These are phyloP conservation scores for Paraleonurus japonicus DNA, from an alignment of 257 asterid species.

Conservation along the genomic window DNA sequence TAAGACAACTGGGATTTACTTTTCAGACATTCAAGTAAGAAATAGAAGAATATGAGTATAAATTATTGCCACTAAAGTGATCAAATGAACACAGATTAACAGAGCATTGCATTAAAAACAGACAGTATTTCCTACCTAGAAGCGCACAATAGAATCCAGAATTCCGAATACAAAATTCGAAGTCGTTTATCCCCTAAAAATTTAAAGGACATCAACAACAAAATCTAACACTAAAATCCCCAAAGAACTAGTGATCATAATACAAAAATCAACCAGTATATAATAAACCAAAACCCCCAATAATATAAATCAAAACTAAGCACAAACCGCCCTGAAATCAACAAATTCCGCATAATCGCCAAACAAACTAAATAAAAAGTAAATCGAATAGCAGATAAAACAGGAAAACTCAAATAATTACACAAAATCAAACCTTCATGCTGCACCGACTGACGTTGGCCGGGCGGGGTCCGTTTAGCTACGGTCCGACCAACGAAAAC, in stretches of 20 bases:
- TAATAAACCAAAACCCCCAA: constrained; percentile 10
- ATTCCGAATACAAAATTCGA: not conserved
- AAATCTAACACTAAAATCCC: constrained; percentile 1
- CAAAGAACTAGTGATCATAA: not conserved
- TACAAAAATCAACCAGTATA: not conserved
- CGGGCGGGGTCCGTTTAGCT: constrained; percentile 74
- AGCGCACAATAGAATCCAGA: not conserved
- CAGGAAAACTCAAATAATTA: not conserved
- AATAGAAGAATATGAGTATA: not conserved
- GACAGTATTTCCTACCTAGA: not conserved
- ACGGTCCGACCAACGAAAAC: constrained; percentile 88
- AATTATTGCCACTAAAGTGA: not conserved
- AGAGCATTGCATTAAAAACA: not conserved
- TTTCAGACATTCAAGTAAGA: not conserved
- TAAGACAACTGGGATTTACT: not conserved
- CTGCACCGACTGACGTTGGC: constrained; percentile 91
- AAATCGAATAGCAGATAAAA: not conserved
- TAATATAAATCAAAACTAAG: not conserved
- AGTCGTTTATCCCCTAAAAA: not conserved
- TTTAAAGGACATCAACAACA: not conserved
- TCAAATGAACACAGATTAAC: not conserved
- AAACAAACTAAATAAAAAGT: not conserved
- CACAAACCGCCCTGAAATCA: constrained; percentile 2
- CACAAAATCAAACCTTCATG: constrained; percentile 58
- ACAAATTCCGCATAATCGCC: constrained; percentile 8